A percentile compares a stretch with the other conserved stretches of the same genome.
Evolutionary conservation across 140 eudicot species (phyloP).

Genomic region (Ambrosia hybrid): DNA sequence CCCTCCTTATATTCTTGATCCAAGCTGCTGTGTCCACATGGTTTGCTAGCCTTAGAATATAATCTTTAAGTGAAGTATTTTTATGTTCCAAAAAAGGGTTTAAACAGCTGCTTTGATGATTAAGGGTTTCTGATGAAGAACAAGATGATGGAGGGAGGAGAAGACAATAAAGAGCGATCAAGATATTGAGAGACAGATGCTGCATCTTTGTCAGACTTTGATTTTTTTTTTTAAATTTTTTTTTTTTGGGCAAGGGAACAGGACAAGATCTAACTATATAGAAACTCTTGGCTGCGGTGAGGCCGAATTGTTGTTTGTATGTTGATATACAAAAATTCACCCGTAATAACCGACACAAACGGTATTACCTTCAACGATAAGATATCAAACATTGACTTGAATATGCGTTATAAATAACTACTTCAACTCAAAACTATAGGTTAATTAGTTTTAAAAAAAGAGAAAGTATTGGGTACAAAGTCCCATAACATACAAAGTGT

Average conservation of each 20-base stretch:
- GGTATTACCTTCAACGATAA: not conserved
- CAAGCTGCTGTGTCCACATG: conserved; percentile 31
- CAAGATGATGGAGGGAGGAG: not conserved
- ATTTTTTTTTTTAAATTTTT: not conserved
- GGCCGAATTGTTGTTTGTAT: not conserved
- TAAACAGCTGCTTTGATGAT: conserved; percentile 8
- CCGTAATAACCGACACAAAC: not conserved
- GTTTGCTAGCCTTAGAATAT: conserved; percentile 37
- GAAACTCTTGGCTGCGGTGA: not conserved
- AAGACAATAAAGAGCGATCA: conserved; percentile 5
- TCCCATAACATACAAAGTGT: too few species aligned
- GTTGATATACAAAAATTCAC: not conserved
- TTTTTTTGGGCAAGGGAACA: not conserved
- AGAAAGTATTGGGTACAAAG: too few species aligned
- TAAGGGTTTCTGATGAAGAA: not conserved
- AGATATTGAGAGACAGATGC: conserved; percentile 20
- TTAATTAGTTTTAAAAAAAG: too few species aligned
- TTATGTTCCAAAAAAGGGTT: conserved; percentile 25
- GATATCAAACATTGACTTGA: too few species aligned
- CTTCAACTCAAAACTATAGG: too few species aligned
- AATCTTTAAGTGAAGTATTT: conserved; percentile 36
- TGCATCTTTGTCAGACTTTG: not conserved
- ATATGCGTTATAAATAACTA: too few species aligned
- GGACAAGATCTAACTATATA: not conserved
- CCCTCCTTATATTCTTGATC: conserved; percentile 57